phyloP scores from a whole-genome alignment of 192 early-diverging fungal species.

The Backusella morwellensis region DNA sequence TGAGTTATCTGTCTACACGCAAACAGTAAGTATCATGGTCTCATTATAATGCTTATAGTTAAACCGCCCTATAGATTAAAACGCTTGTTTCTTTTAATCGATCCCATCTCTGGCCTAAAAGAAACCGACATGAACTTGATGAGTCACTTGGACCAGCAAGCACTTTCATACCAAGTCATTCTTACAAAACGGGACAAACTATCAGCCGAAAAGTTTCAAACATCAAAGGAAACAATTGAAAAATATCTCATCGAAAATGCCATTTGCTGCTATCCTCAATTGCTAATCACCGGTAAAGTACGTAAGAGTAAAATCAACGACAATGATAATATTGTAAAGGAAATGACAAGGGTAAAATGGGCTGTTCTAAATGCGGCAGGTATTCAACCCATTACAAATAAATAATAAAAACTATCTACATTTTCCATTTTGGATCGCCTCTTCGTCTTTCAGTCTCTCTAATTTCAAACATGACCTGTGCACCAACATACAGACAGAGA shows the following conservation, averaged over 20 bases:
- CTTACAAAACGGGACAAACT: conserved; percentile 46
- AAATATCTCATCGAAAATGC: conserved; percentile 39
- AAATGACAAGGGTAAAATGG: conserved; percentile 19
- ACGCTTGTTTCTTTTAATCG: conserved; percentile 45
- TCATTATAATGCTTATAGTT: background rate
- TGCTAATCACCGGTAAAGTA: conserved; percentile 38
- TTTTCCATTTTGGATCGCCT: conserved; percentile 33
- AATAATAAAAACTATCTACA: conserved; percentile 19
- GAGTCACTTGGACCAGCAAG: conserved; percentile 39
- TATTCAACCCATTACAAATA: background rate
- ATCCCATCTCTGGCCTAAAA: conserved; percentile 47
- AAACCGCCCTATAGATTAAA: conserved; percentile 31
- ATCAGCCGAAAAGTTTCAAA: conserved; percentile 33
- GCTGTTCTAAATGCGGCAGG: conserved; percentile 17
- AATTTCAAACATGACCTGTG: conserved; percentile 81
- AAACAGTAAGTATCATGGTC: conserved; percentile 33
- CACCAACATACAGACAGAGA: conserved; percentile 53
- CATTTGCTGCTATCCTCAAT: conserved; percentile 48
- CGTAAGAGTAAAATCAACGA: conserved; percentile 30
- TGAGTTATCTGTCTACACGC: conserved; percentile 39
- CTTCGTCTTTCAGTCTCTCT: conserved; percentile 68
- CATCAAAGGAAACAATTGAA: conserved; percentile 41
- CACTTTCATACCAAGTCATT: conserved; percentile 50
- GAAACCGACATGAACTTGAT: conserved; percentile 43
- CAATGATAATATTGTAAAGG: conserved; percentile 9